These are phyloP conservation scores for Ustilago cynodontis DNA, from an alignment of 1,284 basidiomycete genomes.

Conservation along the genomic window DNA sequence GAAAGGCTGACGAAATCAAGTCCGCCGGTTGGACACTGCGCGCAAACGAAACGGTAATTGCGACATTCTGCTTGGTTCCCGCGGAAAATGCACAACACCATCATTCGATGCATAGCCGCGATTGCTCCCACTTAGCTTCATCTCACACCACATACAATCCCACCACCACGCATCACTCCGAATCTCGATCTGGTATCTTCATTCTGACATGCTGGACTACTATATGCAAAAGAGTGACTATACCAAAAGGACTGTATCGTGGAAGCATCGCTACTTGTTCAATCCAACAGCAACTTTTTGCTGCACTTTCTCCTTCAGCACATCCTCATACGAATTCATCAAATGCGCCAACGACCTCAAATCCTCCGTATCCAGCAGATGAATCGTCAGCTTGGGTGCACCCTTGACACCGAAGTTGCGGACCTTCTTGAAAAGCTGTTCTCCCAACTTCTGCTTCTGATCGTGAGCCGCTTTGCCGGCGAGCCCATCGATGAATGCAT, in stretches of 20 bases:
- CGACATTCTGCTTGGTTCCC: slow-evolving; percentile 2
- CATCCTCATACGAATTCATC: slow-evolving; percentile 85
- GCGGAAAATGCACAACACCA: background rate
- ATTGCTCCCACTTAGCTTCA: background rate
- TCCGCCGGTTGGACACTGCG: background rate
- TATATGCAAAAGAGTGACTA: background rate
- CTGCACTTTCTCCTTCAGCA: slow-evolving; percentile 77
- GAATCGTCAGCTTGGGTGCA: slow-evolving; percentile 76
- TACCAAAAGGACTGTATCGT: background rate
- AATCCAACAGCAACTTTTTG: slow-evolving; percentile 40
- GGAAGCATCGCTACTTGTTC: slow-evolving; percentile 30
- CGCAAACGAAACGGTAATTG: slow-evolving; percentile 2
- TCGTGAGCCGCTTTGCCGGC: slow-evolving; percentile 76
- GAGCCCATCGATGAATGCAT: slow-evolving; percentile 81
- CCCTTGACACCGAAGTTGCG: slow-evolving; percentile 83
- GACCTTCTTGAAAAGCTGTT: slow-evolving; percentile 77
- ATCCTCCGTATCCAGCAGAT: slow-evolving; percentile 84
- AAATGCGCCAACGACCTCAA: slow-evolving; percentile 83
- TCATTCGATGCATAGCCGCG: background rate
- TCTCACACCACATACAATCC: background rate
- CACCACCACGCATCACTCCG: background rate
- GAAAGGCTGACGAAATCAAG: slow-evolving; percentile 17
- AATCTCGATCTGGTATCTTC: background rate
- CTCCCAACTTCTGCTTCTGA: slow-evolving; percentile 78
- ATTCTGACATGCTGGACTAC: background rate